Percentiles rank a stretch among this genome's conserved stretches.
Conservation (phyloP, 148 eudicot species). For the Nyssa sinensis region DNA sequence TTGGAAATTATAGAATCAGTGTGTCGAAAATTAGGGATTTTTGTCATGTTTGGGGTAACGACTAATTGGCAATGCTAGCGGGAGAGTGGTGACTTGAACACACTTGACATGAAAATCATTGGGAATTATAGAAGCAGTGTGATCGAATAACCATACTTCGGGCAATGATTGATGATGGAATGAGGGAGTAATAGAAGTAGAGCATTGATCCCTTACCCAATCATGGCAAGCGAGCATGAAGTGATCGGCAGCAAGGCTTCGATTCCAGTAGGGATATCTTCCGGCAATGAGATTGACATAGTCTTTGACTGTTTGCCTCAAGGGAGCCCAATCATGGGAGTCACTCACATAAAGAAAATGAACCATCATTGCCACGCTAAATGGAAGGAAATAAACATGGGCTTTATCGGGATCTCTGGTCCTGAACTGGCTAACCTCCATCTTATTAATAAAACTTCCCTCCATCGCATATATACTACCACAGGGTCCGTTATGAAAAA, state of each 20-base stretch:
- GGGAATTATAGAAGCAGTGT: too few species aligned
- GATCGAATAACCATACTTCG: too few species aligned
- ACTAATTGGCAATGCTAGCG: not conserved
- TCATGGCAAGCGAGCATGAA: slow-evolving; percentile 29
- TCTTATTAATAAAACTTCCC: slow-evolving; percentile 12
- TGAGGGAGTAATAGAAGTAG: not conserved
- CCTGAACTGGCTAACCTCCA: slow-evolving; percentile 11
- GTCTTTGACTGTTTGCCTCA: slow-evolving; percentile 9
- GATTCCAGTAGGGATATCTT: slow-evolving; percentile 17
- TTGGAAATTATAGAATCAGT: too few species aligned
- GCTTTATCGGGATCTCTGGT: slow-evolving; percentile 15
- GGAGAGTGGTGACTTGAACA: not conserved
- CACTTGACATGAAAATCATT: too few species aligned
- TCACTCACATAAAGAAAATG: slow-evolving; percentile 3
- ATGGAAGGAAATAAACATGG: slow-evolving; percentile 18
- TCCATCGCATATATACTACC: slow-evolving; percentile 15
- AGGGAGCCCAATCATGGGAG: slow-evolving; percentile 7
- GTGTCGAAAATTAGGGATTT: too few species aligned
- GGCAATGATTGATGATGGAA: not conserved
- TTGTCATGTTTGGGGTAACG: not conserved
- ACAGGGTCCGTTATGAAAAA: slow-evolving; percentile 12
- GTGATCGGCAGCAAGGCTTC: slow-evolving; percentile 23
- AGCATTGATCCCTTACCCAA: slow-evolving; percentile 9
- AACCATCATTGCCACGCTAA: slow-evolving; percentile 9
- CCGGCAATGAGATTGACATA: slow-evolving; percentile 10